Base-by-base conservation (phyloP, 2,329 filamentous ascomycete genomes). In the Fusarium denticulatum region DNA sequence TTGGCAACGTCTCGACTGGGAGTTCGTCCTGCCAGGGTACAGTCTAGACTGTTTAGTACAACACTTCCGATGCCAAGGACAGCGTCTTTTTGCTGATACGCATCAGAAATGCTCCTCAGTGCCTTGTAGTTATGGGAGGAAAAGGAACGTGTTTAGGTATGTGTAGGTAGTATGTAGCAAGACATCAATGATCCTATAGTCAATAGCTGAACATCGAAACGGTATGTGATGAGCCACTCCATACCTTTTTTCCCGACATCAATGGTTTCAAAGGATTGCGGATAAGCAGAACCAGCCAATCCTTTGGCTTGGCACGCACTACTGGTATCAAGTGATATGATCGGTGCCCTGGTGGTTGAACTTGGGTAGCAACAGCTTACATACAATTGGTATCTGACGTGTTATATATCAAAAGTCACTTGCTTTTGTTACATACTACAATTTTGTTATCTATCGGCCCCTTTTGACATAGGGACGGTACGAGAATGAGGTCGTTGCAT, bases 221-320 rank as follows among this genome's bases (percentile, higher is more conserved):
- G 71, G 59, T 61, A 74, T 74, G 71, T 69, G 52, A 69, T 42
- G 18, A 32, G 28, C 58, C 40, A 57, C 67, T 50, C n/a, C 55
- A n/a, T 42, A 32, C 34, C 13, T 52, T 36, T 22, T 15, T 26
- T 14, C 30, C 34, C 56, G 56, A 37, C 37, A 63, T 39, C 26
- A 50, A 58, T 36, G n/a, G 20, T 37, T 26, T 58, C 34, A 28
- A 13, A 58, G 56, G 56, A 58, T 58, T 37, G 40, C 32, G 30
- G 56, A 28, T 36, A 18, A n/a, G 42, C 50, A 28, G 15, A 58
- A 50, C 24, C 42, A 49, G 32, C 24, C 40, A 49, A 55, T 55
- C 50, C 24, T 40, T 53, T 49, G n/a, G 26, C 63, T 58, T 65
- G 49, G 49, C 60, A 53, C 46, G 39, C 28, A 28, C 39, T 24